Conservation (phyloP, 2,329 filamentous ascomycete species). For the Exophiala spinifera region DNA sequence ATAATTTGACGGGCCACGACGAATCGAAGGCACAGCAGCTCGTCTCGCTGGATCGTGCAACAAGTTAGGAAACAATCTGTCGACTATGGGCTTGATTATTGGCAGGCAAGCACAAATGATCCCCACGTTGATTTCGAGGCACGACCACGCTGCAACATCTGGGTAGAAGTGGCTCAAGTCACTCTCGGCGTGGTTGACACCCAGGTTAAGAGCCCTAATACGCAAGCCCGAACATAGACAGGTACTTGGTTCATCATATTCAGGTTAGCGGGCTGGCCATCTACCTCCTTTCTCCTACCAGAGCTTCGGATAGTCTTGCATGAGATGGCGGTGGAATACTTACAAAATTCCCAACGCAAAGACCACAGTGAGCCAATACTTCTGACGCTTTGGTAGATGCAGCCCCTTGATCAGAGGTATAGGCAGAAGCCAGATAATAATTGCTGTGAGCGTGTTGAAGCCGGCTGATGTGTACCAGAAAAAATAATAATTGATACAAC, state of each 20-base stretch:
- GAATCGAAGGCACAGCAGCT: background rate
- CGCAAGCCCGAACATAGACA: background rate
- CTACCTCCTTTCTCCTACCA: too few species aligned
- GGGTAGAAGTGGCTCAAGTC: background rate
- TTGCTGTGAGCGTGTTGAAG: background rate
- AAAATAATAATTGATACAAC: background rate
- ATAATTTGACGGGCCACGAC: background rate
- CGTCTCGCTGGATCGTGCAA: background rate
- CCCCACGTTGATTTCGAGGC: constrained; percentile 26
- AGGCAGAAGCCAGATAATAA: background rate
- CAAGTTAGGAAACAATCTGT: background rate
- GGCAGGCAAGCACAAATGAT: constrained; percentile 29
- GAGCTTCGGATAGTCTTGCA: background rate
- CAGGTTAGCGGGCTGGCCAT: too few species aligned
- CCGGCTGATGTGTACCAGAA: background rate
- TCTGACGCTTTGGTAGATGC: background rate
- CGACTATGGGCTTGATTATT: constrained; percentile 12
- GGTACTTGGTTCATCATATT: background rate
- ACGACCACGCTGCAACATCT: constrained; percentile 13
- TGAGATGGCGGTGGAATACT: background rate
- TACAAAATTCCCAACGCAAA: background rate
- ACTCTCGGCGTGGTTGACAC: background rate
- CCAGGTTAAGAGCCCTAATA: background rate
- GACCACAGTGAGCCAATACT: background rate
- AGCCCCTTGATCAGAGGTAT: background rate